These are phyloP conservation scores for Kazachstania taianensis DNA, from an alignment of 805 yeast genomes.

Conservation along the genomic window DNA sequence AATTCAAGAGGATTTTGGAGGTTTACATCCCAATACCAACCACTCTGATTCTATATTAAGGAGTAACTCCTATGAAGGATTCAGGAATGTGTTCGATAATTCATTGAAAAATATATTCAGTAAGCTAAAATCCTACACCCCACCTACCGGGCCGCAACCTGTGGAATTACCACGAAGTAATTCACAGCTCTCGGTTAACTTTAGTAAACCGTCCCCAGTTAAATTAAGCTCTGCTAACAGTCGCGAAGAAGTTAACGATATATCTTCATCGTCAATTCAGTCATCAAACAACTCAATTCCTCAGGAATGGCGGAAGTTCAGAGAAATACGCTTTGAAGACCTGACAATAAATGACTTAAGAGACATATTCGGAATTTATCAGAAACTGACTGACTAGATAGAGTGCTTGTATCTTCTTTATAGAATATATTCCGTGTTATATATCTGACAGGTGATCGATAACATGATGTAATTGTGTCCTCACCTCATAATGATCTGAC, in stretches of 20 bases:
- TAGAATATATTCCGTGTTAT: constrained; percentile 1
- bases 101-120: constrained; percentile 25
- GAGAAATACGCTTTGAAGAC: constrained; percentile 23
- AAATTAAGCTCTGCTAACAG: neutral
- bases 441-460: constrained; percentile 7
- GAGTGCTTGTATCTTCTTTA: neutral
- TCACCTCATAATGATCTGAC: constrained; percentile 3
- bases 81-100: constrained; percentile 22
- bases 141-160: constrained; percentile 11
- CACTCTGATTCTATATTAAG: constrained; percentile 2
- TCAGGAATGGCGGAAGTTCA: constrained; percentile 16
- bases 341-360: constrained; percentile 20
- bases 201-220: constrained; percentile 4
- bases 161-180: constrained; percentile 9
- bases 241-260: constrained; percentile 1
- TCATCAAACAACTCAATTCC: constrained; percentile 6
- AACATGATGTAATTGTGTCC: constrained; percentile 5
- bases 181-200: constrained; percentile 13
- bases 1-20: neutral
- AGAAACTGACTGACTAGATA: constrained; percentile 9
- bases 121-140: constrained; percentile 25
- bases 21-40: neutral
- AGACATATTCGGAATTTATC: constrained; percentile 25
- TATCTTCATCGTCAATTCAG: constrained; percentile 4
- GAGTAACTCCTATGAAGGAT: constrained; percentile 22